phyloP scores from a whole-genome alignment of 805 yeast species.

The Kluyveromyces wickerhamii region DNA sequence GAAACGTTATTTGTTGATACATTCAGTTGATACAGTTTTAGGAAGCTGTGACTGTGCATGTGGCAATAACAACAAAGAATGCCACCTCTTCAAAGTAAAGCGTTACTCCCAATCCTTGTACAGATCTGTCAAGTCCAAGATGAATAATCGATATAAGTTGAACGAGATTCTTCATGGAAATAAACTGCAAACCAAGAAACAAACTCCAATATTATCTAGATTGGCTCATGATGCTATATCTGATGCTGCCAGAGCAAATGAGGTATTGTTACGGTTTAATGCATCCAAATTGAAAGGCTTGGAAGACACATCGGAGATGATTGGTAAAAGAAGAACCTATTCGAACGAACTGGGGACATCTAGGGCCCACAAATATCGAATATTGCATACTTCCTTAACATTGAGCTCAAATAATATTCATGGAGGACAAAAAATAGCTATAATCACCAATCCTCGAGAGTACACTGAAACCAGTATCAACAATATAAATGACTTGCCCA shows the following conservation, averaged over 20 bases:
- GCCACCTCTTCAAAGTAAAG: slow-evolving; percentile 52
- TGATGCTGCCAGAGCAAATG: slow-evolving; percentile 18
- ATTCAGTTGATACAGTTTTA: slow-evolving; percentile 54
- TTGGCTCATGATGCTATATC: slow-evolving; percentile 11
- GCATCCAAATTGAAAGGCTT: slow-evolving; percentile 7
- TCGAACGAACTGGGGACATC: not conserved
- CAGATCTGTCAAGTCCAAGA: slow-evolving; percentile 44
- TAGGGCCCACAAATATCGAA: not conserved
- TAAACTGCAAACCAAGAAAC: slow-evolving; percentile 20
- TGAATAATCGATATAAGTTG: slow-evolving; percentile 30
- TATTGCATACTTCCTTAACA: not conserved
- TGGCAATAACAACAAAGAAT: slow-evolving; percentile 40
- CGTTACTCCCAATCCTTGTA: slow-evolving; percentile 53
- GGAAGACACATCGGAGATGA: slow-evolving; percentile 5
- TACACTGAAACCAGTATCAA: slow-evolving; percentile 21
- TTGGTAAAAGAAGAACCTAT: not conserved
- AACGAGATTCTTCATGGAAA: slow-evolving; percentile 29
- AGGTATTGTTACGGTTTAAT: slow-evolving; percentile 9
- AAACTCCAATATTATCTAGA: slow-evolving; percentile 20
- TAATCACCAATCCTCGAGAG: slow-evolving; percentile 9
- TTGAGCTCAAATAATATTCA: not conserved
- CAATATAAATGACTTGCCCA: slow-evolving; percentile 18
- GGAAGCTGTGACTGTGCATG: slow-evolving; percentile 53
- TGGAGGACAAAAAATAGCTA: not conserved
- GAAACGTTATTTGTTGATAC: slow-evolving; percentile 47